A percentile compares a stretch with the other conserved stretches of the same genome.
Evolutionary conservation across 2,329 filamentous ascomycete species (phyloP).

Genomic region (Mollisiaceae sp.): DNA sequence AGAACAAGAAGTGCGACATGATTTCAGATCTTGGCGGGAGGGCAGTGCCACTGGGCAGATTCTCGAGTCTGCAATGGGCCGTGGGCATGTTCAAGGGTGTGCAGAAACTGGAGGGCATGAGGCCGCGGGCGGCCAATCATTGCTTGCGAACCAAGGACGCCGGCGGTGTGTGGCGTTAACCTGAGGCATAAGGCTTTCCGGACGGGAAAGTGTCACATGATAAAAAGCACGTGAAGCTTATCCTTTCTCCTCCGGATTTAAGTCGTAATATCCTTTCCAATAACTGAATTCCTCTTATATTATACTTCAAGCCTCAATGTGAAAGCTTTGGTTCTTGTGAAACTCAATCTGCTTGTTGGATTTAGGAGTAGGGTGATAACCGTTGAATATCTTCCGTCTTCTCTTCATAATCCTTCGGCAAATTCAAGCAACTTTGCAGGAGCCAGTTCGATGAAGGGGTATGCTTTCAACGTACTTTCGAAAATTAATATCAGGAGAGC

Average conservation of each 20-base stretch:
- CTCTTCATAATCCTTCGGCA: not conserved
- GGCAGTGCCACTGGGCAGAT: constrained; percentile 10
- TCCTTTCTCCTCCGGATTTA: not conserved
- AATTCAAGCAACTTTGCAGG: constrained; percentile 7
- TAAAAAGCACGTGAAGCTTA: not conserved
- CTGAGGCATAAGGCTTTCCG: constrained; percentile 3
- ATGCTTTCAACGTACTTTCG: not conserved
- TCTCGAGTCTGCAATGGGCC: not conserved
- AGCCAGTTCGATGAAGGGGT: too few relatives aligned
- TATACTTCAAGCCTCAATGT: too few relatives aligned
- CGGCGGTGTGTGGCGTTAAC: not conserved
- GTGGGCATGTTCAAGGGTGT: constrained; percentile 7
- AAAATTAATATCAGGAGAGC: not conserved
- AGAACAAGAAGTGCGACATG: not conserved
- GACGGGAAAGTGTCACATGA: constrained; percentile 2
- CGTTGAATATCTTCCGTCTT: too few relatives aligned
- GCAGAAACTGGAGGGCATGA: not conserved
- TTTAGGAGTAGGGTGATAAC: too few relatives aligned
- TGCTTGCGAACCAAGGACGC: not conserved
- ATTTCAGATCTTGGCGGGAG: not conserved
- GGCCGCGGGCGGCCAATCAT: constrained; percentile 11
- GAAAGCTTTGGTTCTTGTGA: too few relatives aligned
- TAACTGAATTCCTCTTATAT: too few relatives aligned
- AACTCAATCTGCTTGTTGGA: too few relatives aligned
- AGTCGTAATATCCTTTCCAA: too few relatives aligned